phyloP scores from a whole-genome alignment of 768 basidiomycete species.

The Galerina marginata region DNA sequence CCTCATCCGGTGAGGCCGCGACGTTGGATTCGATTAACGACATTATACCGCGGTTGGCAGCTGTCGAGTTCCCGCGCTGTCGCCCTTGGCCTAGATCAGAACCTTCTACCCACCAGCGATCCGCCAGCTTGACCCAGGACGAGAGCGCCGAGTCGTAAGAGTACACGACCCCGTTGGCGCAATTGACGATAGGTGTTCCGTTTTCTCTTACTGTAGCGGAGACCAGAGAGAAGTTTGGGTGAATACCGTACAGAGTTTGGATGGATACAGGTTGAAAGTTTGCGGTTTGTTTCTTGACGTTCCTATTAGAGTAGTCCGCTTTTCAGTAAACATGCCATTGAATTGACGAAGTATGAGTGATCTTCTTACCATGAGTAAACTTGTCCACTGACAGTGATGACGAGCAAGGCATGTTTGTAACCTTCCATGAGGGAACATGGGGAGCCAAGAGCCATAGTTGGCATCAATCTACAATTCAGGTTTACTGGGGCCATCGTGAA shows the following conservation, averaged over 20 bases:
- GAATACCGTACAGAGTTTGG: constrained; percentile 56
- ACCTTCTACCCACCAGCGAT: constrained; percentile 85
- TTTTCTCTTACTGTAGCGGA: constrained; percentile 76
- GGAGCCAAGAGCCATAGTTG: constrained; percentile 73
- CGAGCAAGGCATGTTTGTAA: constrained; percentile 65
- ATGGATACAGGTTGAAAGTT: constrained; percentile 73
- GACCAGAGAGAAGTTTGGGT: constrained; percentile 64
- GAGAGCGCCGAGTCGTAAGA: constrained; percentile 75
- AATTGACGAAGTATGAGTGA: constrained; percentile 15
- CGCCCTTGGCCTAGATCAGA: constrained; percentile 85
- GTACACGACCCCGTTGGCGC: constrained; percentile 79
- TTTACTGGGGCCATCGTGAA: not conserved
- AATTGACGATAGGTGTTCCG: constrained; percentile 77
- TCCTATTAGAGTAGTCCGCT: constrained; percentile 50
- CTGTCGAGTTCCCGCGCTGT: constrained; percentile 50
- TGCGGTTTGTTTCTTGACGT: constrained; percentile 69
- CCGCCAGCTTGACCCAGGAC: constrained; percentile 77
- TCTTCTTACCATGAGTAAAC: constrained; percentile 72
- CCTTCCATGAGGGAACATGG: constrained; percentile 74
- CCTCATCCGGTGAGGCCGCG: constrained; percentile 38
- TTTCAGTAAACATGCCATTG: constrained; percentile 1
- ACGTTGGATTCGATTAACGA: constrained; percentile 56
- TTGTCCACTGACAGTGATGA: constrained; percentile 74
- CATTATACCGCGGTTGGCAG: constrained; percentile 56
- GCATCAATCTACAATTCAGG: constrained; percentile 65